These are phyloP conservation scores for Wickerhamiella sorbophila DNA, from an alignment of 805 yeast genomes.

Conservation along the genomic window DNA sequence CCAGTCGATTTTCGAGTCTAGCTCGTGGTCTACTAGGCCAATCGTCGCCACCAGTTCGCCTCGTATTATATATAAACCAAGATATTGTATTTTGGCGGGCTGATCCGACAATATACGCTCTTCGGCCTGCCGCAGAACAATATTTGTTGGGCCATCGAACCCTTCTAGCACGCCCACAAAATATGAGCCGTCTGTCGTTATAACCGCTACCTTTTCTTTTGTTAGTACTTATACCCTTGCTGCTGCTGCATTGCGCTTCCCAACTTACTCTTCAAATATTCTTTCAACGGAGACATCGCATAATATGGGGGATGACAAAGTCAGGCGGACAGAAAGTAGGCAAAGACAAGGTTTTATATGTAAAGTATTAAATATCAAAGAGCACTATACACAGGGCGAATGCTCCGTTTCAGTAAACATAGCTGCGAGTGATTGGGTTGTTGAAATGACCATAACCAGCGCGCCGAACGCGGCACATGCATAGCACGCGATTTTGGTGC, in stretches of 20 bases:
- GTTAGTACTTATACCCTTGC: constrained; percentile 13
- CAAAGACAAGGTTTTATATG: too few relatives aligned
- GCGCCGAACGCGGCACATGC: constrained; percentile 59
- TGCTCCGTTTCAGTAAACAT: constrained; percentile 20
- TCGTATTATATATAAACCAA: constrained; percentile 26
- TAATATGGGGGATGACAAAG: neutral
- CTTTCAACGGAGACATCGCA: constrained; percentile 14
- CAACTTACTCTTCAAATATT: constrained; percentile 19
- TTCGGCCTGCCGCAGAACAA: constrained; percentile 21
- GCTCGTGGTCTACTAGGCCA: constrained; percentile 23
- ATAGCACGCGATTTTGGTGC: constrained; percentile 38
- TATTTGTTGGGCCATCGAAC: constrained; percentile 26
- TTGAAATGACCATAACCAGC: constrained; percentile 65
- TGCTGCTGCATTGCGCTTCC: too few relatives aligned
- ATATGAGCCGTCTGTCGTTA: constrained; percentile 26
- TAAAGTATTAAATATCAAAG: too few relatives aligned
- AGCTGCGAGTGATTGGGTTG: constrained; percentile 50
- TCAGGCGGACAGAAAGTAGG: neutral
- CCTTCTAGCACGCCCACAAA: constrained; percentile 25
- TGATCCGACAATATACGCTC: constrained; percentile 21
- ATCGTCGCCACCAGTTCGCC: constrained; percentile 26
- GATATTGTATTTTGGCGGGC: constrained; percentile 16
- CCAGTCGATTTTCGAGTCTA: constrained; percentile 26
- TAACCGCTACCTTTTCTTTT: constrained; percentile 18
- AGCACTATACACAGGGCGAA: neutral